These are phyloP conservation scores for Corchorus olitorius DNA, from an alignment of 345 rosid genomes.

Conservation along the genomic window DNA sequence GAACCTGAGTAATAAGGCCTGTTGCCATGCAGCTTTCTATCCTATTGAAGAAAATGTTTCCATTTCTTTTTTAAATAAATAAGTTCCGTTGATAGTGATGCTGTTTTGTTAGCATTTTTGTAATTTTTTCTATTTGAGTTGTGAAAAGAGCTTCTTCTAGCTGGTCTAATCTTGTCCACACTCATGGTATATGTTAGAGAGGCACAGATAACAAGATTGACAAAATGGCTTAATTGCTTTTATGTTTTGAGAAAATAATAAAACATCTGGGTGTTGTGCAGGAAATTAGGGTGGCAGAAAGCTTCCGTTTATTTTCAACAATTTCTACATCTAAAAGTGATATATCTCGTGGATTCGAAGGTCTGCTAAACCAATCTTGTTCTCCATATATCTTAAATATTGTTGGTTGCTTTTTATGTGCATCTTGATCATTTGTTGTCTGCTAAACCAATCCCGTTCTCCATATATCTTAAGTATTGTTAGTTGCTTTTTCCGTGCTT, in stretches of 20 bases:
- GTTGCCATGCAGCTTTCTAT: background rate
- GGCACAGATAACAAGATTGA: background rate
- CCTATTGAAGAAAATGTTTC: background rate
- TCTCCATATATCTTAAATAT: background rate
- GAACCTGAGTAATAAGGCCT: background rate
- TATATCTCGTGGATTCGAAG: slow-evolving; percentile 47
- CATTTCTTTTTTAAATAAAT: background rate
- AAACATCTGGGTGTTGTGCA: slow-evolving; percentile 35
- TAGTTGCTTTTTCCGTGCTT: background rate
- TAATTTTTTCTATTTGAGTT: background rate
- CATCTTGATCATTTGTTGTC: slow-evolving; percentile 24
- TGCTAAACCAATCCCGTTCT: slow-evolving; percentile 14
- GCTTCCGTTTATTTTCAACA: slow-evolving; percentile 84
- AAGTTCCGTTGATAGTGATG: background rate
- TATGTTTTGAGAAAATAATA: background rate
- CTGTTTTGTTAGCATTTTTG: background rate
- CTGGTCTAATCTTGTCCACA: background rate
- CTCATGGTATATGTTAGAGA: background rate
- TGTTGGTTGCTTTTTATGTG: background rate
- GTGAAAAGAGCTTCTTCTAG: background rate
- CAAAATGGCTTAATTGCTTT: slow-evolving; percentile 1
- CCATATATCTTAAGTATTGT: background rate
- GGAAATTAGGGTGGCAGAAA: slow-evolving; percentile 83
- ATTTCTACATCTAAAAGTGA: slow-evolving; percentile 65
- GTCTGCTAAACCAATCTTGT: slow-evolving; percentile 32